Base-by-base conservation (phyloP, 768 basidiomycete species). In the Mycena rosella region DNA sequence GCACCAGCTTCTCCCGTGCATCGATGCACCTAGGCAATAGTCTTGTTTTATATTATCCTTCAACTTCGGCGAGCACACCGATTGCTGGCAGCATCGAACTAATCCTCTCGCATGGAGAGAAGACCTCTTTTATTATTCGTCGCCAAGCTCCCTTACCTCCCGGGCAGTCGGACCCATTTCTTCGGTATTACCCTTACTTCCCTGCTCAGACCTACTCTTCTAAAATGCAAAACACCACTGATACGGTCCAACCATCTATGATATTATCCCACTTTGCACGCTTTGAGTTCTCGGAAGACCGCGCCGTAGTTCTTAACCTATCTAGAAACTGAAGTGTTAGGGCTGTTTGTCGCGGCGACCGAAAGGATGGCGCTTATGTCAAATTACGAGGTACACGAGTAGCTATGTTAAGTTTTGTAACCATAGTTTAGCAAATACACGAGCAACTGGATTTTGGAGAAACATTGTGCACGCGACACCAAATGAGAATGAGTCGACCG, bases 1-100 rank as follows among this genome's bases (percentile, higher is more conserved):
- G 52, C 20, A 40, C 29, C 26, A 64, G 26, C 60, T 72, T 55
- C 51, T 68, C 67, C 52, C 61, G 67, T 20, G 57, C 67, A 30
- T 63, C 67, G 40, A 60, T 34, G 13, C 68, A 69, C 53, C 68
- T 69, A 1, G 68, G 68, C 38, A 69, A 69, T 45, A 69, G 68
- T 49, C 49, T 69, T 29, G 63, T 69, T 38, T 27, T 63, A 27
- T 69, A 69, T 32, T 69, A 69, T 44, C 68, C 68, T 38, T 63
- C 67, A 38, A 13, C 67, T 49, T 40, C 61, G 27, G 42, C 57
- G 55, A 63, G 56, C 52, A 47, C 51, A n/a, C 58, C 57, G 15
- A 60, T 64, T 24, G 42, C 63, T 34, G 68, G 68, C 30, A 69
- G 68, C 24, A 69, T 69, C 52, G 34, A 69, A 38, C 48, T 22